Evolutionary conservation across 2,329 filamentous ascomycete species (phyloP).

Genomic region (Cercospora nicotianae): DNA sequence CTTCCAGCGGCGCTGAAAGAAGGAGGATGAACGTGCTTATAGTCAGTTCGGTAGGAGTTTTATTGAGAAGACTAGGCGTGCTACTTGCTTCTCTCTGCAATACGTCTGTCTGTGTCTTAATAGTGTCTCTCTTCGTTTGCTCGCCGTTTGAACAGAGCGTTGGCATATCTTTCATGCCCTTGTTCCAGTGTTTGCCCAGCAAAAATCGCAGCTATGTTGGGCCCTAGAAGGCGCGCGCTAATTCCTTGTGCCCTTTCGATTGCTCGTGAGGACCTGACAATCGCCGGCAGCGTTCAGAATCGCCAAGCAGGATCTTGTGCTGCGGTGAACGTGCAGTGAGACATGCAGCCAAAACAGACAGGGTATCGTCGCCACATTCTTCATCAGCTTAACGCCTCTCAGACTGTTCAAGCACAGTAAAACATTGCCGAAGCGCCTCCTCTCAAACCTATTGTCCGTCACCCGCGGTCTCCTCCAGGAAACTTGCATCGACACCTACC

Average conservation of each 20-base stretch:
- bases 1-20: neutral
- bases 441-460: too few species aligned
- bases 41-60: neutral
- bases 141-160: neutral
- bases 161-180: neutral
- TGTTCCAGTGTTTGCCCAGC: neutral
- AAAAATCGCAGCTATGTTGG: neutral
- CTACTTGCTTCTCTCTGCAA: neutral
- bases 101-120: neutral
- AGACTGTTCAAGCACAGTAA: neutral
- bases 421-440: neutral
- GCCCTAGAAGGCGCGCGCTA: neutral
- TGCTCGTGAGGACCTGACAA: neutral
- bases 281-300: neutral
- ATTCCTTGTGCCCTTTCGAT: neutral
- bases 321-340: neutral
- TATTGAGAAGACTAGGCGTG: neutral
- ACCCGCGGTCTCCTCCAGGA: too few species aligned
- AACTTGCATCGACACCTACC: too few species aligned
- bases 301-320: neutral
- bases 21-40: neutral
- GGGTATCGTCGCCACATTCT: neutral
- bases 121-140: neutral
- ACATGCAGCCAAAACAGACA: neutral
- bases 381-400: neutral